Conservation (phyloP, 192 early-diverging fungal genomes). For the Linnemannia elongata region DNA sequence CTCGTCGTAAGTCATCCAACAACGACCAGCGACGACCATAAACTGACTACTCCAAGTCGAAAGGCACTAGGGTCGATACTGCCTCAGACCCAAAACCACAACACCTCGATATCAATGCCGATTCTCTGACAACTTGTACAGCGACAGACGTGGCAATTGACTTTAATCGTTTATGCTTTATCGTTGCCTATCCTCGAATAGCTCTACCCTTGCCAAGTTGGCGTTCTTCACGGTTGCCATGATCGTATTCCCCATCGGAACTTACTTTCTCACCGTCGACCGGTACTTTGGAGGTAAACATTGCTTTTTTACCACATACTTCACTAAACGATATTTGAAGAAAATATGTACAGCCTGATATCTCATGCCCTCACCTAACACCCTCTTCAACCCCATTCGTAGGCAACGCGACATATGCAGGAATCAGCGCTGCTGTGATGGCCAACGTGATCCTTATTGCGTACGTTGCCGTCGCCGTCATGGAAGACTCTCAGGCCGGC, state of each 20-base stretch:
- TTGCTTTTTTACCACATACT: background rate
- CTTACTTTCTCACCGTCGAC: slow-evolving; percentile 56
- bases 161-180: background rate
- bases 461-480: slow-evolving; percentile 58
- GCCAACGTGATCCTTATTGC: slow-evolving; percentile 64
- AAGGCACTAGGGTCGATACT: background rate
- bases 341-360: too few species aligned
- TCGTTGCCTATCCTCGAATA: background rate
- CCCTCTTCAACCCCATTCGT: background rate
- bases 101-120: background rate
- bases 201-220: slow-evolving; percentile 50
- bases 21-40: background rate
- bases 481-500: slow-evolving; percentile 55
- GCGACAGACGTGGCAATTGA: background rate
- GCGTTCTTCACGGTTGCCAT: slow-evolving; percentile 61
- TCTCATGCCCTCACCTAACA: background rate
- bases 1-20: slow-evolving; percentile 1
- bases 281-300: slow-evolving; percentile 58
- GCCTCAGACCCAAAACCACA: background rate
- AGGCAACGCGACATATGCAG: slow-evolving; percentile 69
- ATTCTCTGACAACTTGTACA: background rate
- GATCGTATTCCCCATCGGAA: slow-evolving; percentile 56
- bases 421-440: slow-evolving; percentile 61
- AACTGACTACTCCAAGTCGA: background rate
- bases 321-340: background rate